Evolutionary conservation across 192 early-diverging fungal species (phyloP), one percentile per base, ranked within the genome.

Genomic region (Coemansia sp.): DNA sequence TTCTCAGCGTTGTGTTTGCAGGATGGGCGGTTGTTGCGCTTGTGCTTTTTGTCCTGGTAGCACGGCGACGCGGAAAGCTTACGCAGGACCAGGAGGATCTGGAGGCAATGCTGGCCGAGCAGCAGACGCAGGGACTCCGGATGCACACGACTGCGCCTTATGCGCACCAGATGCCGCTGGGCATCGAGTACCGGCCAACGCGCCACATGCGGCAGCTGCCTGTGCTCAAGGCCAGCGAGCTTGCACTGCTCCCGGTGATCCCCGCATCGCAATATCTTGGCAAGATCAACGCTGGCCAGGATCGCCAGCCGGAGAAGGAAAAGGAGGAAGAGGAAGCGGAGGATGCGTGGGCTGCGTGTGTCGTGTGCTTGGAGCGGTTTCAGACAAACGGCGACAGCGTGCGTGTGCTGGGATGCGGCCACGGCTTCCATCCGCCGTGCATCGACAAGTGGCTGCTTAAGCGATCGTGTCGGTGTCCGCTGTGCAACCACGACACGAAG

Each of bases 361-460:
- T 48, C 0, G 70, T 84, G 14, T 84, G 82, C 49, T 25, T 84
- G 41, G 82, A 79, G 1, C 12, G 10, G 1, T 79, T 64, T 65
- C 2, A 9, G 7, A 38, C 5, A 7, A 13, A 22, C 4, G 60
- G 40, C 0, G 58, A 76, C 10, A 60, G 61, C 19, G 77, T 84
- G 25, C 68, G 82, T 5, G 45, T 44, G 20, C 69, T 84, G 45
- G 65, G 71, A 6, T 84, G 82, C 37, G 42, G 57, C 40, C 78
- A 81, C 39, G 67, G 65, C 7, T 81, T 81, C 57, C 73, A 81
- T 37, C 42, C 70, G 1, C 55, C 55, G 5, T 81, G 78, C 50
- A 69, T 81, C 38, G 78, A 81, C 61, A 69, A 64, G 11, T 81
- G 78, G 78, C 64, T 81, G 19, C 59, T 81, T 37, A 68, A 56